Percentiles rank a stretch among this genome's conserved stretches.
Evolutionary conservation across 306 rosid species (phyloP).

Genomic region (Datisca glomerata): DNA sequence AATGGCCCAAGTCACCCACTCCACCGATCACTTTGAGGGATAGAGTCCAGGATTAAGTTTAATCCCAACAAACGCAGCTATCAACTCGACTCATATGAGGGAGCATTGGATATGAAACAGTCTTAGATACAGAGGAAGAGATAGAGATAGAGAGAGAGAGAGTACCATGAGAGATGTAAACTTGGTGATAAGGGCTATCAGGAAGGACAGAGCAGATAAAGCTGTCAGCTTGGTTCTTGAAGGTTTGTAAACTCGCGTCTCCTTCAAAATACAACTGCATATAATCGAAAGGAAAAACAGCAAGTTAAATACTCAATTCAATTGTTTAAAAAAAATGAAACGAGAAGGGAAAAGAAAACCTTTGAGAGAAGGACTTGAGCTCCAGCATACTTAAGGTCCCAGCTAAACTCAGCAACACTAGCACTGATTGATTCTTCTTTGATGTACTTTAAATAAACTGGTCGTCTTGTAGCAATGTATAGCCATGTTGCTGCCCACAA

Average conservation of each 20-base stretch:
- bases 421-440: constrained; percentile 58
- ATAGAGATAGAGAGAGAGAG: background rate
- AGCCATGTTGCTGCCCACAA: constrained; percentile 96
- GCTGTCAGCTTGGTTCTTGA: constrained; percentile 53
- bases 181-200: constrained; percentile 64
- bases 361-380: constrained; percentile 60
- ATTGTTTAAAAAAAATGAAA: background rate
- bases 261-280: constrained; percentile 51
- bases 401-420: constrained; percentile 64
- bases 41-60: too few species aligned
- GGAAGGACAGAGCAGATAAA: constrained; percentile 74
- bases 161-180: constrained; percentile 42
- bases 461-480: constrained; percentile 41
- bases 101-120: too few species aligned
- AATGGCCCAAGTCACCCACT: too few species aligned
- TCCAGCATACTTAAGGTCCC: constrained; percentile 97
- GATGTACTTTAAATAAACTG: constrained; percentile 34
- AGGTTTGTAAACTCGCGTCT: constrained; percentile 25
- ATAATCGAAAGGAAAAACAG: too few species aligned
- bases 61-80: too few species aligned
- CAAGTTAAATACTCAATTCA: background rate
- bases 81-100: too few species aligned
- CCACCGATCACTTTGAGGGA: background rate
- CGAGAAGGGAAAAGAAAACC: constrained; percentile 14
- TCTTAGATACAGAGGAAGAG: background rate